These are phyloP conservation scores for Stygiomarasmius scandens DNA, from an alignment of 1,284 basidiomycete genomes.

Conservation along the genomic window DNA sequence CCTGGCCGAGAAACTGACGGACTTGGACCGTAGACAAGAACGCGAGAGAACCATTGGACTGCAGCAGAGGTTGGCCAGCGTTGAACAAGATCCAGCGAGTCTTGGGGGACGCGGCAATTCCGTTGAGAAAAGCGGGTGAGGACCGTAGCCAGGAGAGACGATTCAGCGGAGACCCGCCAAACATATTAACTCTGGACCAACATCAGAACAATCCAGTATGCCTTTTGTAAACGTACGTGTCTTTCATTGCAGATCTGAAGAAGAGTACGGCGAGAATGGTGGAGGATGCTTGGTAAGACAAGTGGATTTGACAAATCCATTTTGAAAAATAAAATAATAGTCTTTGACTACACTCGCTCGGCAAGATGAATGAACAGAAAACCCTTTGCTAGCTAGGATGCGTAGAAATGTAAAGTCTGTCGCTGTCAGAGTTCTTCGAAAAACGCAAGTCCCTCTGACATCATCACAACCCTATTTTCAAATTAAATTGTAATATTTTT, in stretches of 20 bases:
- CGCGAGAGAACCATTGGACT: conserved; percentile 42
- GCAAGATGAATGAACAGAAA: background rate
- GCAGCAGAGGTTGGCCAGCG: conserved; percentile 63
- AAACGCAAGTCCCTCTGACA: no score
- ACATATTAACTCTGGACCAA: conserved; percentile 54
- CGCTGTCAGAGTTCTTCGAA: no score
- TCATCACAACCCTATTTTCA: no score
- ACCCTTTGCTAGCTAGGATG: background rate
- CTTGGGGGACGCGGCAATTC: conserved; percentile 56
- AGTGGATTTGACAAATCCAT: background rate
- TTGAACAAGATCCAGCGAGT: conserved; percentile 80
- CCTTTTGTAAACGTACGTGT: background rate
- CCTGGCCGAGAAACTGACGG: conserved; percentile 48
- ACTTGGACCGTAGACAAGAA: conserved; percentile 61
- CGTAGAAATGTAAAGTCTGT: no score
- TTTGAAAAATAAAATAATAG: no score
- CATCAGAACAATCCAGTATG: conserved; percentile 23
- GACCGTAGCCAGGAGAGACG: conserved; percentile 84
- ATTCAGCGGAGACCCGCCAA: conserved; percentile 82
- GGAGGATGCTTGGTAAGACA: background rate
- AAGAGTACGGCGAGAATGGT: background rate
- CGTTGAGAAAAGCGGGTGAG: conserved; percentile 72
- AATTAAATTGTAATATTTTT: background rate
- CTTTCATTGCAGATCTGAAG: background rate
- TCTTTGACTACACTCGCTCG: background rate